Percentiles rank a stretch among this genome's conserved stretches.
Conservation (phyloP, 768 basidiomycete genomes). For the Panaeolus cyanescens region DNA sequence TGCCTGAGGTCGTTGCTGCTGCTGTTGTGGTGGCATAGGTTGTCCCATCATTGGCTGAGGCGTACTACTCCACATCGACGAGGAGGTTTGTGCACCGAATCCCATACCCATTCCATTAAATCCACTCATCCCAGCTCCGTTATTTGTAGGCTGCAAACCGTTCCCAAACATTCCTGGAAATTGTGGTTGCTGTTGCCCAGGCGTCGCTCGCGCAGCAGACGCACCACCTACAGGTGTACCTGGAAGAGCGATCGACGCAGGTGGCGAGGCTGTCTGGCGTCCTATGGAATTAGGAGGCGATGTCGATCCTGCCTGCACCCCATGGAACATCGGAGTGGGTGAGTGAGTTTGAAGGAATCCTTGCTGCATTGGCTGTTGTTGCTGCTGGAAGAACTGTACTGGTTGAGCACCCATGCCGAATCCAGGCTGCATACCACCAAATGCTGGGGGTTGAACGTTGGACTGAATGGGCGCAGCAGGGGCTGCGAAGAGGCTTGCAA, state of each 20-base stretch:
- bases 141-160: neutral
- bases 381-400: conserved; percentile 5
- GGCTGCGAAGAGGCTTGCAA: conserved; percentile 61
- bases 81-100: neutral
- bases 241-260: conserved; percentile 41
- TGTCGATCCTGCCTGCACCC: conserved; percentile 12
- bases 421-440: conserved; percentile 7
- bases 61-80: conserved; percentile 3
- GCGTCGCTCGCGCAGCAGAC: conserved; percentile 21
- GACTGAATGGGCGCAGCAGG: conserved; percentile 20
- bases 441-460: neutral
- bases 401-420: conserved; percentile 5
- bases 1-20: conserved; percentile 13
- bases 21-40: conserved; percentile 14
- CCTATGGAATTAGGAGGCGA: conserved; percentile 17
- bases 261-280: conserved; percentile 34
- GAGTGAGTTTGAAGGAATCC: conserved; percentile 17
- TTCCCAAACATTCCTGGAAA: conserved; percentile 2
- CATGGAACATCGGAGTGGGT: conserved; percentile 26
- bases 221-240: conserved; percentile 34
- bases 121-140: conserved; percentile 5
- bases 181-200: conserved; percentile 7
- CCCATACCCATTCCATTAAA: conserved; percentile 7
- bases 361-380: conserved; percentile 9
- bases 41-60: conserved; percentile 2